Evolutionary conservation across 2,329 filamentous ascomycete genomes (phyloP).

Genomic region (Fonsecaea multimorphosa): DNA sequence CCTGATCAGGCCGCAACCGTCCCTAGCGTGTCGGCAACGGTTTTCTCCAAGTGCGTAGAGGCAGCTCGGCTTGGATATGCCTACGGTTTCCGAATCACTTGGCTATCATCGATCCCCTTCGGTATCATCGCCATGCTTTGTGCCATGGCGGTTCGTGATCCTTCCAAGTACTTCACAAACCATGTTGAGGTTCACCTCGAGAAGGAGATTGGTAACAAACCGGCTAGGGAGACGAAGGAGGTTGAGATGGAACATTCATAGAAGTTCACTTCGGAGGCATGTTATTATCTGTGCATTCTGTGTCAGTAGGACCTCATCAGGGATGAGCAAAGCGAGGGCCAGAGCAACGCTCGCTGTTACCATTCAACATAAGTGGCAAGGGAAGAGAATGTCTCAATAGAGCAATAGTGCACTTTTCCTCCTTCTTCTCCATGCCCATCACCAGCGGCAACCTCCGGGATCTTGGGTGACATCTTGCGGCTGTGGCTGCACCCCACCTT

Average conservation of each 20-base stretch:
- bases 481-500: background rate
- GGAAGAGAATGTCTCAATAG: background rate
- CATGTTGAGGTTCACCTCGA: conserved; percentile 32
- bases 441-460: background rate
- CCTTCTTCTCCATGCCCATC: background rate
- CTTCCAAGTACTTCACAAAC: conserved; percentile 34
- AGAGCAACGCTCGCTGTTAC: background rate
- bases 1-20: conserved; percentile 30
- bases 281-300: background rate
- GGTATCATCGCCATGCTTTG: conserved; percentile 30
- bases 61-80: conserved; percentile 31
- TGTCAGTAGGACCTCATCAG: background rate
- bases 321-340: background rate
- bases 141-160: conserved; percentile 30
- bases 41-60: conserved; percentile 26
- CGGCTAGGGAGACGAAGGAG: conserved; percentile 20
- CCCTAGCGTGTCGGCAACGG: conserved; percentile 22
- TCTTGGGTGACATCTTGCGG: background rate
- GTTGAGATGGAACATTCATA: conserved; percentile 14
- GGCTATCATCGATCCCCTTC: conserved; percentile 32
- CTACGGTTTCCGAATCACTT: conserved; percentile 33
- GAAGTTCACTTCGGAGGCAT: background rate
- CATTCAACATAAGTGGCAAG: background rate
- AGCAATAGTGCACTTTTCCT: background rate
- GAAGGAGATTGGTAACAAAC: conserved; percentile 26